These are phyloP conservation scores for Tricholoma terreum DNA, from an alignment of 768 basidiomycete genomes.

Conservation along the genomic window DNA sequence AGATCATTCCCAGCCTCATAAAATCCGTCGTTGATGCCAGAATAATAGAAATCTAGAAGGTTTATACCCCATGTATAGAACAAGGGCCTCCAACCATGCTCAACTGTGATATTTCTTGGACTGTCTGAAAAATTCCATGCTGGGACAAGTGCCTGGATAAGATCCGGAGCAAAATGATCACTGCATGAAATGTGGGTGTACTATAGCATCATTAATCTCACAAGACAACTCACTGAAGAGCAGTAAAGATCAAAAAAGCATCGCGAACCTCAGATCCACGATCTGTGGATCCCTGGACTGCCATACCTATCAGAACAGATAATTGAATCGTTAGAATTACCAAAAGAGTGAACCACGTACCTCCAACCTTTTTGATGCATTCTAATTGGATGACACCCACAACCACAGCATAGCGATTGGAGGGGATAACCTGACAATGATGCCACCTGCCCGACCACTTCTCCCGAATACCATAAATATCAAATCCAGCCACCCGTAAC, in stretches of 20 bases:
- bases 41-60: too few species aligned
- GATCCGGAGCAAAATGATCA: too few species aligned
- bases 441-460: background rate
- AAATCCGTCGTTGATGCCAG: too few species aligned
- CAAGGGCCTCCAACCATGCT: too few species aligned
- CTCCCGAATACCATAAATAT: background rate
- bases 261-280: background rate
- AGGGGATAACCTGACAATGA: background rate
- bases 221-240: background rate
- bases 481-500: background rate
- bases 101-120: too few species aligned
- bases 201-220: too few species aligned
- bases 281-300: background rate
- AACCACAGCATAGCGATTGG: background rate
- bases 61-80: too few species aligned
- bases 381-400: background rate
- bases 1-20: too few species aligned
- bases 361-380: background rate
- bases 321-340: background rate
- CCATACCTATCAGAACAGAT: background rate
- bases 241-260: background rate
- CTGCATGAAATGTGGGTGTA: too few species aligned
- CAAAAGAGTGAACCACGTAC: background rate
- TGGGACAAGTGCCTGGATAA: too few species aligned
- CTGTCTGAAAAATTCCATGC: too few species aligned